Conservation (phyloP, 768 basidiomycete species). For the Coprinopsis strossmayeri region DNA sequence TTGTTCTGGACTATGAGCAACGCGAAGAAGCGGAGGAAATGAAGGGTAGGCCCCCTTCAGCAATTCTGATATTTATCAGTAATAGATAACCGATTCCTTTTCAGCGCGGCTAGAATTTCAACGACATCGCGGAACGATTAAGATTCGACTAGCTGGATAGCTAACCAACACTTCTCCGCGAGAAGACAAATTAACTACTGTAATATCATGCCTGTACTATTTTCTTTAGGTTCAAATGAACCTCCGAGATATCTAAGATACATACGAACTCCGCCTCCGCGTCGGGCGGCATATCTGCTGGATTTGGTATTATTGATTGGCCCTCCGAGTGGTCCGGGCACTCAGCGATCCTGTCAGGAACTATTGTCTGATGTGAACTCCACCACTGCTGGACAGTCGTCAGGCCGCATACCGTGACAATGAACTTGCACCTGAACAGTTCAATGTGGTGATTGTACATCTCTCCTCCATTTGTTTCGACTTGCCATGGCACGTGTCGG, state of each 20-base stretch:
- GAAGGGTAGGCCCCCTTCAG: slow-evolving; percentile 44
- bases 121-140: slow-evolving; percentile 60
- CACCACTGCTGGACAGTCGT: too few relatives aligned
- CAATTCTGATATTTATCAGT: too few relatives aligned
- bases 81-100: not conserved
- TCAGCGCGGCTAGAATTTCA: slow-evolving; percentile 60
- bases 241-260: not conserved
- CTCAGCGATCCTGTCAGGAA: not conserved
- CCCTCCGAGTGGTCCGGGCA: not conserved
- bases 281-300: not conserved
- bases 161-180: slow-evolving; percentile 9
- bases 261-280: too few relatives aligned
- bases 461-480: not conserved
- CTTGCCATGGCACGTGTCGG: not conserved
- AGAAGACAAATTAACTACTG: too few relatives aligned
- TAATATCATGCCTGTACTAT: not conserved
- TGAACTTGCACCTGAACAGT: not conserved
- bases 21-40: slow-evolving; percentile 81
- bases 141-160: slow-evolving; percentile 72
- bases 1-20: slow-evolving; percentile 88
- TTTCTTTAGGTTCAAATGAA: not conserved
- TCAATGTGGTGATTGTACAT: not conserved
- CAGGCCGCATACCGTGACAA: too few relatives aligned
- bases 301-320: not conserved
- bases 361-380: too few relatives aligned